phyloP scores from a whole-genome alignment of 495 filamentous ascomycete species.

The Daldinia vernicosa region DNA sequence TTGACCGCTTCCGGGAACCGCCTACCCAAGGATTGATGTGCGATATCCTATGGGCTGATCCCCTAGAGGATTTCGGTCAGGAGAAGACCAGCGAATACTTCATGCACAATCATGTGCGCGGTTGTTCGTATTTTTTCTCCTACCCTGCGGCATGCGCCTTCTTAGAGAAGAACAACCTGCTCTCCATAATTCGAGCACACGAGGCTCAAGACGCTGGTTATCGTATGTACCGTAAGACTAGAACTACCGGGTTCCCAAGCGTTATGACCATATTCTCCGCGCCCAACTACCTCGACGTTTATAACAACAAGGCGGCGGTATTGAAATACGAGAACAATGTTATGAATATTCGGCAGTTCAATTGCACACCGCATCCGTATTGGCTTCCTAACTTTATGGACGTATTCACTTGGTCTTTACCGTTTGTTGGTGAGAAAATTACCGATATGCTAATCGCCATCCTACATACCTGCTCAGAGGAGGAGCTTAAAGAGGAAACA shows the following conservation, averaged over 20 bases:
- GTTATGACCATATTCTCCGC: constrained; percentile 99
- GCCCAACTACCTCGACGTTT: constrained; percentile 98
- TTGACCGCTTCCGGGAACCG: constrained; percentile 96
- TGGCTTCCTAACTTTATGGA: constrained; percentile 99
- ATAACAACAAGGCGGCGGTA: constrained; percentile 99
- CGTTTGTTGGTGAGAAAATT: constrained; percentile 99
- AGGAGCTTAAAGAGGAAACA: constrained; percentile 89
- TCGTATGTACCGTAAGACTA: constrained; percentile 98
- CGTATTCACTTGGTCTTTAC: constrained; percentile 98
- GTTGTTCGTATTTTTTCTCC: constrained; percentile 99
- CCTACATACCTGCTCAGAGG: constrained; percentile 96
- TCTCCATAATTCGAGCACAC: constrained; percentile 98
- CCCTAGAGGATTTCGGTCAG: constrained; percentile 98
- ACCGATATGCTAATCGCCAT: constrained; percentile 99
- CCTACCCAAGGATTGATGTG: constrained; percentile 98
- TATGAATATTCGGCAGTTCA: constrained; percentile 99
- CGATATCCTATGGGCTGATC: constrained; percentile 98
- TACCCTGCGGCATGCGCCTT: constrained; percentile 98
- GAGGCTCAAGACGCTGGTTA: constrained; percentile 99
- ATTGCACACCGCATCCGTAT: constrained; percentile 98
- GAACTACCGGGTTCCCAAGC: constrained; percentile 96
- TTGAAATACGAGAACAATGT: constrained; percentile 99
- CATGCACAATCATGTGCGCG: constrained; percentile 96
- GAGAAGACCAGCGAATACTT: constrained; percentile 98
- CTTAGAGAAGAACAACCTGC: constrained; percentile 97